Base-by-base conservation (phyloP, 1,284 basidiomycete genomes). In the Puccinia coronata region DNA sequence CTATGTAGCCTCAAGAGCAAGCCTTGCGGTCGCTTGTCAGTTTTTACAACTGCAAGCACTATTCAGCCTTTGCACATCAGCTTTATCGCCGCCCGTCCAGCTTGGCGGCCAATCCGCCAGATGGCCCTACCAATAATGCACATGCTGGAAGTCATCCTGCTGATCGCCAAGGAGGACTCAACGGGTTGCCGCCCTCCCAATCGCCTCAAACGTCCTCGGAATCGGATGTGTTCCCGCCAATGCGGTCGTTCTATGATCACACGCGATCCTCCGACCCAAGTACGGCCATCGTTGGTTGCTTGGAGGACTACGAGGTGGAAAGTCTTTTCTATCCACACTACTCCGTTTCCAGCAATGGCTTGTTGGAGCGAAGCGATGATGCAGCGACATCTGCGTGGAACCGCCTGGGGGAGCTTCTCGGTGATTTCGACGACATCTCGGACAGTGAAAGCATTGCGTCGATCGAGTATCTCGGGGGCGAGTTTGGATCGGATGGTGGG, bases 21-120 rank as follows among this genome's bases (percentile, higher is more conserved):
- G 95, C 96, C n/a, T 88, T 99, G 39, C 91, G 96, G 36, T 91
- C 94, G 83, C 89, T 99, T 39, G 93, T 99, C 83, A 94, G 95
- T 84, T 98, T 97, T 87, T 99, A 86, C 82, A 86, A 85, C 77
- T 84, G 84, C 28, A 84, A 85, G 80, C 85, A 86, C 75, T 86
- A 86, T 79, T 78, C 82, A 63, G 78, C 80, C n/a, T 84, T 82
- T 82, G 85, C 85, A 0, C 84, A 84, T 41, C 79, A 82, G 5
- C 61, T 85, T 8, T 84, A 85, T 80, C 83, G 84, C 16, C 83
- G 84, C 25, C 77, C 77, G 20, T 80, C 77, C 4, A 71, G 39
- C 55, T 31, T 72, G 31, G 53, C 36, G 31, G 31, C 65, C 8
- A 57, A 80, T 61, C 39, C 74, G 28, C 36, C 57, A 25, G 61